Evolutionary conservation across 192 early-diverging fungal species (phyloP).

Genomic region (Backusella circina): DNA sequence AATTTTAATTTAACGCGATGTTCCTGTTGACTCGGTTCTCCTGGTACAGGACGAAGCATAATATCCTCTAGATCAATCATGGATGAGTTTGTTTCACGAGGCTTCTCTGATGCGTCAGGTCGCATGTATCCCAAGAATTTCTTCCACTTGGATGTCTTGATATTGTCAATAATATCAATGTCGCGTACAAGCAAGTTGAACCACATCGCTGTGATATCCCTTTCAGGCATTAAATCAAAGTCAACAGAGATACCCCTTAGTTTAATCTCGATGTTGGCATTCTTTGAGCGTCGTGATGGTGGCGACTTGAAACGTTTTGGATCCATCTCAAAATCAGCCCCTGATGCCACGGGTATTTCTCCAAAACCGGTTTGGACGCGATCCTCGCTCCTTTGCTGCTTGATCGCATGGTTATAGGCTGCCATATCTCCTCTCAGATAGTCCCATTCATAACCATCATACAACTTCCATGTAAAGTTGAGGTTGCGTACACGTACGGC

Average conservation of each 20-base stretch:
- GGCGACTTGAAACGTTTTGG: slow-evolving; percentile 16
- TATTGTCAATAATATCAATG: slow-evolving; percentile 75
- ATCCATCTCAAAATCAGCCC: not conserved
- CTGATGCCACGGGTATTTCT: not conserved
- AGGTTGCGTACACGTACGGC: slow-evolving; percentile 58
- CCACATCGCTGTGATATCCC: slow-evolving; percentile 43
- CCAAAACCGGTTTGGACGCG: not conserved
- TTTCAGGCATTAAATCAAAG: slow-evolving; percentile 47
- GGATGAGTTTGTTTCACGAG: slow-evolving; percentile 57
- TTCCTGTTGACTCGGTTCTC: slow-evolving; percentile 54
- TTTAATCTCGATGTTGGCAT: slow-evolving; percentile 51
- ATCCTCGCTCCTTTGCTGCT: not conserved
- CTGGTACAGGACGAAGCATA: slow-evolving; percentile 54
- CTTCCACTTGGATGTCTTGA: slow-evolving; percentile 69
- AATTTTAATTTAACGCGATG: slow-evolving; percentile 55
- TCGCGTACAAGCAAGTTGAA: slow-evolving; percentile 52
- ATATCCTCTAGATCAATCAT: slow-evolving; percentile 62
- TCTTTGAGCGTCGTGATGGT: slow-evolving; percentile 29
- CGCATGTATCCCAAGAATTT: slow-evolving; percentile 73
- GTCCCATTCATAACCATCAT: slow-evolving; percentile 69
- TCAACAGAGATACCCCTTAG: slow-evolving; percentile 49
- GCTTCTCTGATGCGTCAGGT: slow-evolving; percentile 47
- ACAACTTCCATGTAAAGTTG: slow-evolving; percentile 58
- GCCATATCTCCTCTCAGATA: slow-evolving; percentile 24
- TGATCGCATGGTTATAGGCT: not conserved